Base-by-base conservation (phyloP, 371 early-diverging fungal species). In the Mortierella sp. region DNA sequence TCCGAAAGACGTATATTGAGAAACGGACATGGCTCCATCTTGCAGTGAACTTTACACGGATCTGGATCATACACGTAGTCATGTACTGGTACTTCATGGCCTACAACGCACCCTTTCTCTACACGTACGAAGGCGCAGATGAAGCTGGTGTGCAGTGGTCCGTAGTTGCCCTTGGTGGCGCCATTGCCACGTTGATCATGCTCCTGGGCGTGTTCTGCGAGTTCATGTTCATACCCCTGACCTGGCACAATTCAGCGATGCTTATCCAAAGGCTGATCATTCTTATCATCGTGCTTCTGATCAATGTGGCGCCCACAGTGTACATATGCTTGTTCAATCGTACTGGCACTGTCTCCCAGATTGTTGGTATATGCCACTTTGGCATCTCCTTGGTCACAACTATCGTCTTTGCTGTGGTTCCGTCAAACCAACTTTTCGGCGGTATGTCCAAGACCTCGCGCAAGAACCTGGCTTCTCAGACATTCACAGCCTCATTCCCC, bases 1-100 rank as follows among this genome's bases (percentile, higher is more conserved):
- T 94, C 59, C 60, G 72, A 52, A 95, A 95, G 79, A 95, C 95
- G 5, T 95, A 93, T 80, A 87, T 89, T 56, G 96, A 95, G 79
- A 86, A 87, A 32, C 87, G 95, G 27, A 88, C 93, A 5, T 89
- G 92, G 88, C 80, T 90, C 79, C 96, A 95, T 79, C 81, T 93
- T 8, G 84, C 93, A 31, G 87, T 91, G 69, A 95, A 95, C 79
- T 95, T 95, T 55, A 84, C 90, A 15, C 89, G 94, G 28, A 82
- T 94, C 27, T 95, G 94, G 95, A 90, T 92, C 32, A 89, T 94
- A 70, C 94, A 94, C 76, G 79, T 94, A 30, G 86, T 87, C 6
- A 82, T 89, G 24, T 95, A 93, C 79, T 93, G 89, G 83, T 94
- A 92, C 84, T 93, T 90, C 76, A 90, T 89, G 27, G 85, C 87